Conservation (phyloP, 169 alveolate genomes). For the Plasmodium inui region DNA sequence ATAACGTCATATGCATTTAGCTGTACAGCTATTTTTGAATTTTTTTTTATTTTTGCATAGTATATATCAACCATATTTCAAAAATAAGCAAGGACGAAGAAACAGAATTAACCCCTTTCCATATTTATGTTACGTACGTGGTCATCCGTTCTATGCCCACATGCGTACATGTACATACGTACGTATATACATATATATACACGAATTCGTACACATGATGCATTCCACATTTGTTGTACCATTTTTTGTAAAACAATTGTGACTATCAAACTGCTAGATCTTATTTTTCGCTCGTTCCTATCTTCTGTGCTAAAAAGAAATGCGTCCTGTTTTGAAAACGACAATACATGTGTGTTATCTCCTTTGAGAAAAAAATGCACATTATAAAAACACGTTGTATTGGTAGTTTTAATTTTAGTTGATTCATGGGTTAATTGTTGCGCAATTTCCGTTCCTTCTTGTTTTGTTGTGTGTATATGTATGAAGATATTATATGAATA, state of each 20-base stretch:
- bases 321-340: conserved; percentile 18
- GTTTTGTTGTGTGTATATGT: conserved; percentile 54
- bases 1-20: not conserved
- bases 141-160: not conserved
- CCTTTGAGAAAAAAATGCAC: conserved; percentile 21
- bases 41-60: not conserved
- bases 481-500: not conserved
- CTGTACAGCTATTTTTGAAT: not conserved
- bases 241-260: conserved; percentile 1
- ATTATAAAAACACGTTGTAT: conserved; percentile 41
- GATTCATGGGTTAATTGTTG: conserved; percentile 6
- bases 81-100: not conserved
- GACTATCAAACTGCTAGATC: conserved; percentile 31
- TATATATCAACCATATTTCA: not conserved
- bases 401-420: conserved; percentile 14
- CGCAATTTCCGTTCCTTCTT: conserved; percentile 28
- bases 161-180: not conserved
- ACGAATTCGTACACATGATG: not conserved
- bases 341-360: conserved; percentile 8
- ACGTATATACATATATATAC: not conserved
- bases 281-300: not conserved
- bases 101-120: not conserved
- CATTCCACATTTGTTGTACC: not conserved
- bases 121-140: not conserved
- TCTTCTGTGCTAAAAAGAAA: conserved; percentile 11